Evolutionary conservation across 768 basidiomycete genomes (phyloP), one percentile per base, ranked within the genome.

Genomic region (Pleurotus cornucopiae): DNA sequence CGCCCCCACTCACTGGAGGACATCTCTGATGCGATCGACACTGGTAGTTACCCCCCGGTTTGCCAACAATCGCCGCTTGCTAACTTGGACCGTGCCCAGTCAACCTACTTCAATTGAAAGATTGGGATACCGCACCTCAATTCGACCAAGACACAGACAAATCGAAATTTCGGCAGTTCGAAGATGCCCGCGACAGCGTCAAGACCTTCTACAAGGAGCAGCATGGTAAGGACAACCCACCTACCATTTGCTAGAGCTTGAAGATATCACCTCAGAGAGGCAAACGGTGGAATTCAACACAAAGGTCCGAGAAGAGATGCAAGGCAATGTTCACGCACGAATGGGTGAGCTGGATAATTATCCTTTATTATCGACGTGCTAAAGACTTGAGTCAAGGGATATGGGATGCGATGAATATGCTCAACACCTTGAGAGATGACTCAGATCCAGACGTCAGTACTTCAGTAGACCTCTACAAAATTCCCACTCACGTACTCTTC

Each of bases 251-350:
- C 37, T 5, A 11, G 51, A 46, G 38, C 25, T 18, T 23, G 12
- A 37, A 7, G n/a, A 20, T 12, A 14, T 43, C 21, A 21, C 26
- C 23, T 45, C 65, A 91, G 89, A 85, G 66, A 94, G 93, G 62
- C 92, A 94, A 69, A 94, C 92, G 0, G 79, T 94, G 3, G 87
- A 77, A 21, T 94, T 82, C 76, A 94, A 94, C 67, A 77, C 92
- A 59, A 77, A 83, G 54, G 84, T 84, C 4, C 86, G 92, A 5
- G 83, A 82, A 9, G 77, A 87, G 58, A 90, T 90, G 70, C 83
- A 83, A 64, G 83, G 72, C 56, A 79, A 75, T 26, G 78, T 73
- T 52, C 82, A 86, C 18, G 88, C 82, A 2, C 76, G 83, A 13
- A 91, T 92, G 91, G 75, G 86, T 55, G 21, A 13, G 54, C 41